Evolutionary conservation across 1,284 basidiomycete species (phyloP), one percentile per base, ranked within the genome.

Genomic region (Malassezia equina): DNA sequence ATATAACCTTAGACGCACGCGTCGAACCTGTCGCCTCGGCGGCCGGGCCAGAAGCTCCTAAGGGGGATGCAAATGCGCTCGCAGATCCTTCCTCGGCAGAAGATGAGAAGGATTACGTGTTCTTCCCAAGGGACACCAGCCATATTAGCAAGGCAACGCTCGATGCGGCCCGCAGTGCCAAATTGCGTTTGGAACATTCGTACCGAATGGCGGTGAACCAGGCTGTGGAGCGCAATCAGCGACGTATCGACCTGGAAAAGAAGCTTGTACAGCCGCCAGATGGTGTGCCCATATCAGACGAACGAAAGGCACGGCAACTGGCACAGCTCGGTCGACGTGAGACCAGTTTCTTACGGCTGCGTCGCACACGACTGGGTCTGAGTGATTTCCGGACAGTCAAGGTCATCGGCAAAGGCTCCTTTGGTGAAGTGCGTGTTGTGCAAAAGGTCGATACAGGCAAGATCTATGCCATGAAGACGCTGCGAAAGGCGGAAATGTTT

Each of bases 381-480:
- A 80, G 86, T 52, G 90, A 98, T 78, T 98, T 98, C 80, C 81
- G 84, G 62, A 96, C 94, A 2, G 86, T 98, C 72, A 98, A 98
- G 76, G 91, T 96, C 58, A 98, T 98, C 69, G 94, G 94, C 29
- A 95, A 96, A 78, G 94, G 93, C 66, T 94, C 93, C 13, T 96
- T 96, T 73, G 93, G 93, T 73, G 93, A 96, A 80, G 90, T 96
- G 32, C 83, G 93, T 49, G 80, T 98, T 46, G 90, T 94, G 39
- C 93, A 96, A 76, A 96, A 98, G 78, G 83, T 85, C 44, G 93
- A 96, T 75, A 96, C 91, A 9, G 90, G 87, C 59, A 94, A 93
- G 78, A 93, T 98, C 54, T 96, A 95, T 73, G 93, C 93, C 36
- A 98, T 98, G 94, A 98, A 98, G 81, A 94, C 90, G 60, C 77